Evolutionary conservation across 306 rosid species (phyloP), one percentile per base, ranked within the genome.

Genomic region (Vachellia collinsii): DNA sequence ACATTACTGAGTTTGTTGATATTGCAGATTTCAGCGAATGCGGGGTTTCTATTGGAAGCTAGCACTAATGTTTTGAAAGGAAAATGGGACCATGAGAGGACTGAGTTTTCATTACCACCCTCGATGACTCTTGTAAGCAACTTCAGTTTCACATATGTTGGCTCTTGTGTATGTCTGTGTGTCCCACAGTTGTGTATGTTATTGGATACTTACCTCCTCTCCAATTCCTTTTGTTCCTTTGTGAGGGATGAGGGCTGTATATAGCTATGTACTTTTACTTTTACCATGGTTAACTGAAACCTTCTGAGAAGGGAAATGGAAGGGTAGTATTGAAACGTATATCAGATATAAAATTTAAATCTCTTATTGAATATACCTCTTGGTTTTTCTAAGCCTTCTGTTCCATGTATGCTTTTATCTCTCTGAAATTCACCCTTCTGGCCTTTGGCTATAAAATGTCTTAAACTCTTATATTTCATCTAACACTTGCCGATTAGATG

Each of bases 71-170:
- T 95, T 82, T 85, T 95, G 64, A 87, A 89, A 64, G 97, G 92
- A 84, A 89, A 86, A 8, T 93, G 99, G 98, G 97, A 95, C 85
- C 97, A 95, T 80, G 93, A 87, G 85, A 90, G 91, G 81, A 87
- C 90, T 7, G 88, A 88, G 85, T 92, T 95, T 88, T 93, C 93
- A 79, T 86, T 95, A 86, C 99, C 99, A 78, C 98, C 99, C 78
- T 83, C 93, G 86, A 89, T 95, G 99, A 91, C 88, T 84, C 98
- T 95, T 65, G 98, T 95, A 88, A 89, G 97, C 86, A 79, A 76
- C 78, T 81, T 65, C 11, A 56, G 50, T 77, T 83, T 75, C 67
- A 66, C 75, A 37, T 50, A 72, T 59, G 59, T 51, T 51, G 61
- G 34, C 16, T 37, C 37, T 77, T 51, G 36, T 79, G 66, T 74